phyloP scores from a whole-genome alignment of 495 filamentous ascomycete genomes.

The Parmelia sp. region DNA sequence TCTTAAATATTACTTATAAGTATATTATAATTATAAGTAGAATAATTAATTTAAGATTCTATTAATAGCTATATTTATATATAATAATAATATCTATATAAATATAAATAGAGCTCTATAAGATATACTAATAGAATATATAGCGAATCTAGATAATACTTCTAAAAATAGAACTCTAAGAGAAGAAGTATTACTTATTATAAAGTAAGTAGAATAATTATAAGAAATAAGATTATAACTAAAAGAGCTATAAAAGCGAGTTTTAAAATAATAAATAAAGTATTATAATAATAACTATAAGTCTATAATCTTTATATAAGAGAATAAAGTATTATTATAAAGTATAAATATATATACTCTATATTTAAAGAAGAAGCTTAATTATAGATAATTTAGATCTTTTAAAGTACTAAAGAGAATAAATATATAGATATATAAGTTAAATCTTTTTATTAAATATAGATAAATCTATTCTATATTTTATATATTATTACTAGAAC shows the following conservation, averaged over 20 bases:
- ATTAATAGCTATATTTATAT: not conserved
- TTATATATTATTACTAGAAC: no score
- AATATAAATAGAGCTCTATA: not conserved
- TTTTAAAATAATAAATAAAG: not conserved
- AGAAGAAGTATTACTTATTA: no score
- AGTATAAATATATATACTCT: not conserved
- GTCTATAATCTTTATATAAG: not conserved
- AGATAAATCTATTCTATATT: no score
- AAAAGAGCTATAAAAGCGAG: not conserved
- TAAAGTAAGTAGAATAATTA: no score
- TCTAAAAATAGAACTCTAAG: not conserved
- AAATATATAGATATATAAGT: no score
- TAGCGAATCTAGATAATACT: not conserved
- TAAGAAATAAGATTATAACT: no score
- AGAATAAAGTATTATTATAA: not conserved
- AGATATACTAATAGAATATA: not conserved
- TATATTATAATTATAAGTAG: conserved; percentile 25
- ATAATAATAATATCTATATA: not conserved
- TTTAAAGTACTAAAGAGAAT: no score
- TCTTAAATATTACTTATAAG: conserved; percentile 24
- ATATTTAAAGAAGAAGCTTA: not conserved
- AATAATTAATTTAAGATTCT: conserved; percentile 12
- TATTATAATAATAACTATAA: not conserved
- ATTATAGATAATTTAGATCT: no score
- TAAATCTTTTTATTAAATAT: no score